Evolutionary conservation across 2,329 filamentous ascomycete species (phyloP).

Genomic region (Fusarium floridanum): DNA sequence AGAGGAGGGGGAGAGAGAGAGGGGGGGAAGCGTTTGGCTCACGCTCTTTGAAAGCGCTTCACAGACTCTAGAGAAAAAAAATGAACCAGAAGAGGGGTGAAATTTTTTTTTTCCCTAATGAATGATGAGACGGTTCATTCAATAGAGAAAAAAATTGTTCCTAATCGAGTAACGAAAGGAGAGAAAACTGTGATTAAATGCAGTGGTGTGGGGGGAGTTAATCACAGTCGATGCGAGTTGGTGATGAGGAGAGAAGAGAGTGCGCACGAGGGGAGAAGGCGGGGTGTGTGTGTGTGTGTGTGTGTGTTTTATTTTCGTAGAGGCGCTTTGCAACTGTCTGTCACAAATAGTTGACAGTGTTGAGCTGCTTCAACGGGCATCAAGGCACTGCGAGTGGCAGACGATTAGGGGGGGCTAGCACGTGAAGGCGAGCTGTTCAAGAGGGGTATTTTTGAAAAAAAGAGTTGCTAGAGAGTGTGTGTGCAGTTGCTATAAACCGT

Average conservation of each 20-base stretch:
- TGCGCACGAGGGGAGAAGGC: not conserved
- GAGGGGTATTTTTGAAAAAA: not conserved
- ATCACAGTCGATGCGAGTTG: not conserved
- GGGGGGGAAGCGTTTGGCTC: not conserved
- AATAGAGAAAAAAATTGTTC: not conserved
- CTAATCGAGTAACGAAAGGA: not conserved
- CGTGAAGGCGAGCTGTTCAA: not conserved
- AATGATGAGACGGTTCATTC: not conserved
- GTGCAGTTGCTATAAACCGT: not conserved
- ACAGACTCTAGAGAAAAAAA: not conserved
- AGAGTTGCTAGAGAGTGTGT: not conserved
- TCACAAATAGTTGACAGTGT: not conserved
- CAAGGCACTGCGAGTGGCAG: not conserved
- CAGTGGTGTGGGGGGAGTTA: not conserved
- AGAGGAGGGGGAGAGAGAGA: too few species aligned
- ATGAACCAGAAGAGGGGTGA: not conserved
- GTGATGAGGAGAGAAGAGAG: not conserved
- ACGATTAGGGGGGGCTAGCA: slow-evolving; percentile 1
- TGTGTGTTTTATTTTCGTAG: not conserved
- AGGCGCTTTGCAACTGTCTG: not conserved
- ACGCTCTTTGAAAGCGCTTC: not conserved
- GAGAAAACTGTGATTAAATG: not conserved
- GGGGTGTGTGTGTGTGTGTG: not conserved
- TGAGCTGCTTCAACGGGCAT: not conserved
- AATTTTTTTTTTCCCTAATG: too few species aligned